Conservation (phyloP, 441 rosid genomes). For the Populus tomentosa region DNA sequence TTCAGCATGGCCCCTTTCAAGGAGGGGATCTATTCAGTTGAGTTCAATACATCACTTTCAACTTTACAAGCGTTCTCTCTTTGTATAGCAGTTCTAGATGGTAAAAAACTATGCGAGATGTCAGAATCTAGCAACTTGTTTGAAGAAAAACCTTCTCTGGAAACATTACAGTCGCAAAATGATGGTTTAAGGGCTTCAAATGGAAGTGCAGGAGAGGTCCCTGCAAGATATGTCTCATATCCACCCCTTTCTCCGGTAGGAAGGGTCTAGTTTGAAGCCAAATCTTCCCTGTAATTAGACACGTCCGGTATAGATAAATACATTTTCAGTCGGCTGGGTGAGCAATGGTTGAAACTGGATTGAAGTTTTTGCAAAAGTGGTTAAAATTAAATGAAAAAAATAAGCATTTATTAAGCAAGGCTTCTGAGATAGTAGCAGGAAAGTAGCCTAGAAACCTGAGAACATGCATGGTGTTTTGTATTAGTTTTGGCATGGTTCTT, state of each 20-base stretch:
- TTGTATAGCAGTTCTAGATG: slow-evolving; percentile 68
- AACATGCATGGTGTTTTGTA: slow-evolving; percentile 11
- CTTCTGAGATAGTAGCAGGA: slow-evolving; percentile 2
- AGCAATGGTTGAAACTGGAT: slow-evolving; percentile 2
- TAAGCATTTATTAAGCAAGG: neutral
- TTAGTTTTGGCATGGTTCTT: neutral
- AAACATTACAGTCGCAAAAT: slow-evolving; percentile 27
- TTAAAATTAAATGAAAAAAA: slow-evolving; percentile 6
- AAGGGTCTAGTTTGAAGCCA: slow-evolving; percentile 43
- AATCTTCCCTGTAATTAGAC: slow-evolving; percentile 17
- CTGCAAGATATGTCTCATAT: slow-evolving; percentile 50
- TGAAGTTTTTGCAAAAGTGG: neutral
- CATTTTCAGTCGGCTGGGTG: slow-evolving; percentile 9
- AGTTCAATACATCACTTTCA: slow-evolving; percentile 69
- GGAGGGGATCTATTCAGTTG: slow-evolving; percentile 73
- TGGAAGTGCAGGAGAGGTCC: slow-evolving; percentile 35
- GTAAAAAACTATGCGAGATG: slow-evolving; percentile 34
- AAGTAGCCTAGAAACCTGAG: neutral
- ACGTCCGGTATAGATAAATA: neutral
- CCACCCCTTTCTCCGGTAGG: slow-evolving; percentile 79
- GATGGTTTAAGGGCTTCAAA: slow-evolving; percentile 34
- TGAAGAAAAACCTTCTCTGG: slow-evolving; percentile 35
- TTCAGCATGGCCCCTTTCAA: slow-evolving; percentile 64
- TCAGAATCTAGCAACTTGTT: slow-evolving; percentile 23
- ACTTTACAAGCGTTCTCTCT: slow-evolving; percentile 79